Conservation (phyloP, 495 filamentous ascomycete genomes). For the Neurospora intermedia region DNA sequence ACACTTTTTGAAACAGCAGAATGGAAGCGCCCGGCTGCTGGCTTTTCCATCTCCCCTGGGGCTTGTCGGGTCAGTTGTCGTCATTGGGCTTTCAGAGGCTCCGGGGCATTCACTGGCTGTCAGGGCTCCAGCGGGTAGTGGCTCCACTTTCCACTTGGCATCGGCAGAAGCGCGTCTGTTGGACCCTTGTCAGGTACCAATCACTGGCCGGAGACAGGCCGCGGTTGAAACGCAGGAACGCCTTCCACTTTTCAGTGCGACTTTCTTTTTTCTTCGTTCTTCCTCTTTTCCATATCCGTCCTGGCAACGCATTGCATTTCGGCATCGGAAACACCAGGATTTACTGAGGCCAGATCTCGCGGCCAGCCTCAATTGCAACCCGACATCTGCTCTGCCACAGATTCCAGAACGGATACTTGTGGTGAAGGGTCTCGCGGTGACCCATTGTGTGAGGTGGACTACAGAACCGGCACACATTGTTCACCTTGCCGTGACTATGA, state of each 20-base stretch:
- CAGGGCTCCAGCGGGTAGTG: not conserved
- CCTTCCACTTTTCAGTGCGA: not conserved
- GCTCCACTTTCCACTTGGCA: not conserved
- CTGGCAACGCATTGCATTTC: not conserved
- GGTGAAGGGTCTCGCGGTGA: too few relatives aligned
- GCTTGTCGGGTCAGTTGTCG: not conserved
- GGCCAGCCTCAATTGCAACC: not conserved
- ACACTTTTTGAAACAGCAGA: not conserved
- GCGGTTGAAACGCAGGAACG: not conserved
- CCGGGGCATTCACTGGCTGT: not conserved
- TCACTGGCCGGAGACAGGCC: not conserved
- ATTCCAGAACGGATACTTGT: not conserved
- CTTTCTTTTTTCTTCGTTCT: not conserved
- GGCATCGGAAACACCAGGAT: not conserved
- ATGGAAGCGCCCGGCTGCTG: not conserved
- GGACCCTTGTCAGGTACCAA: not conserved
- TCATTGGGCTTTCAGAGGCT: not conserved
- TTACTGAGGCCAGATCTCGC: not conserved
- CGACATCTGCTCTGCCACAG: not conserved
- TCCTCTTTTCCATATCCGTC: not conserved
- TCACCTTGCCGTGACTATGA: not conserved
- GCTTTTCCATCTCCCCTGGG: not conserved
- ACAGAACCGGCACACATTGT: not conserved
- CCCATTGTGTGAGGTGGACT: not conserved
- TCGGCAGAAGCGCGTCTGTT: not conserved